These are phyloP conservation scores for Termitomyces sp. DNA, from an alignment of 768 basidiomycete species.

Conservation along the genomic window DNA sequence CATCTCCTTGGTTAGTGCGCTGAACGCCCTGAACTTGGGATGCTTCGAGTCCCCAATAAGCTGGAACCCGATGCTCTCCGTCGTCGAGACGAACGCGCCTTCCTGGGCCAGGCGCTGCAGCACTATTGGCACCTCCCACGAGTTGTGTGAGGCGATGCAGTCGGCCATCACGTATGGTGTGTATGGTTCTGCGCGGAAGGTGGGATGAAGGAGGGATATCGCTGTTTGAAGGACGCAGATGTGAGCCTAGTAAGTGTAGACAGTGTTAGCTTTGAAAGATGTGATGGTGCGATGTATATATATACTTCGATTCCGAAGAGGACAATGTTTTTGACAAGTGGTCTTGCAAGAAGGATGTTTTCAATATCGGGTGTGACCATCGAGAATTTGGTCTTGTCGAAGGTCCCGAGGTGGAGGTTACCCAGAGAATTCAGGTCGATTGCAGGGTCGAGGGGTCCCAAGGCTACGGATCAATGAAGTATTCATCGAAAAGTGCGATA, in stretches of 20 bases:
- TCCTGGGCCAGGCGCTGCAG: constrained; percentile 17
- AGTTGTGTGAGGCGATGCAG: constrained; percentile 17
- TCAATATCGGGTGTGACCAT: constrained; percentile 76
- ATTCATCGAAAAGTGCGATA: background rate
- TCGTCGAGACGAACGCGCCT: constrained; percentile 16
- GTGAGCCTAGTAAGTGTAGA: constrained; percentile 21
- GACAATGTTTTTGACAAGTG: constrained; percentile 56
- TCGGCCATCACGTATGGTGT: constrained; percentile 19
- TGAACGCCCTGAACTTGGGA: constrained; percentile 18
- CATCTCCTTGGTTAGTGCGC: constrained; percentile 17
- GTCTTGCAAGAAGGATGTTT: constrained; percentile 42
- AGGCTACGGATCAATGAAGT: constrained; percentile 33
- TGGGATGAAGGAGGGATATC: constrained; percentile 27
- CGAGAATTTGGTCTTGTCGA: constrained; percentile 81
- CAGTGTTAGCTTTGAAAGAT: background rate
- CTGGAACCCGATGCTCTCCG: constrained; percentile 20
- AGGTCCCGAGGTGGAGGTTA: constrained; percentile 52
- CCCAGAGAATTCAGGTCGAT: constrained; percentile 55
- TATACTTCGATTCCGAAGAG: constrained; percentile 85
- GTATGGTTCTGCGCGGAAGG: constrained; percentile 14
- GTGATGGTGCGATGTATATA: background rate
- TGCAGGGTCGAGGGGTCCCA: constrained; percentile 66
- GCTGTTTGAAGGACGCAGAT: constrained; percentile 76
- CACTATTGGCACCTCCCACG: constrained; percentile 18
- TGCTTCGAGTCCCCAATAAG: constrained; percentile 17